Evolutionary conservation across 2,329 filamentous ascomycete species (phyloP).

Genomic region (Pestalotiopsis sp.): DNA sequence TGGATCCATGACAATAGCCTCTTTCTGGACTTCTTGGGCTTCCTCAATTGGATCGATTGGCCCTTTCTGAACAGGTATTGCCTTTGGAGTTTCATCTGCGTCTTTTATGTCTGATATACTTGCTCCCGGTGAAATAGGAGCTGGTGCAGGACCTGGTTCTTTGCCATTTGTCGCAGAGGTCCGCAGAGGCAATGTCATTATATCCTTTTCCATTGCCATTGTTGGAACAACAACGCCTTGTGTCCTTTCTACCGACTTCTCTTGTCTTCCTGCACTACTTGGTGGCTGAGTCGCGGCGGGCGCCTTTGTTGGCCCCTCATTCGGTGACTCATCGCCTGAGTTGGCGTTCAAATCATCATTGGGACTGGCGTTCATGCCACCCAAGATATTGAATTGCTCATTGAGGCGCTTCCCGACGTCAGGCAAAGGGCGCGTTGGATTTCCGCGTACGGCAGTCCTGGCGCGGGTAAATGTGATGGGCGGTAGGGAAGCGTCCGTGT

Average conservation of each 20-base stretch:
- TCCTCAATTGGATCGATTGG: not conserved
- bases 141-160: conserved; percentile 12
- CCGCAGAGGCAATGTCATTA: conserved; percentile 14
- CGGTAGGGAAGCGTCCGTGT: conserved; percentile 17
- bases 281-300: conserved; percentile 1
- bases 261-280: not conserved
- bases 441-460: conserved; percentile 7
- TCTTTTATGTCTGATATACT: conserved; percentile 19
- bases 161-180: conserved; percentile 21
- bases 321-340: conserved; percentile 10
- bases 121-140: not conserved
- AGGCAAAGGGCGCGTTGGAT: conserved; percentile 3
- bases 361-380: not conserved
- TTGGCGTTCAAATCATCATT: conserved; percentile 7
- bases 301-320: not conserved
- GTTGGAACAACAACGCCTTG: not conserved
- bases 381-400: not conserved
- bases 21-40: not conserved
- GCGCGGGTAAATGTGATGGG: conserved; percentile 17
- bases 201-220: conserved; percentile 14
- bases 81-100: conserved; percentile 3
- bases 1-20: not conserved
- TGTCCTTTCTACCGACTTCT: conserved; percentile 1
- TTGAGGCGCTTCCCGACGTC: conserved; percentile 5
- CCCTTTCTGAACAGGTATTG: not conserved